A percentile compares a stretch with the other conserved stretches of the same genome.
Conservation (phyloP, 352 stramenopile genomes). For the Pythium apleroticum region DNA sequence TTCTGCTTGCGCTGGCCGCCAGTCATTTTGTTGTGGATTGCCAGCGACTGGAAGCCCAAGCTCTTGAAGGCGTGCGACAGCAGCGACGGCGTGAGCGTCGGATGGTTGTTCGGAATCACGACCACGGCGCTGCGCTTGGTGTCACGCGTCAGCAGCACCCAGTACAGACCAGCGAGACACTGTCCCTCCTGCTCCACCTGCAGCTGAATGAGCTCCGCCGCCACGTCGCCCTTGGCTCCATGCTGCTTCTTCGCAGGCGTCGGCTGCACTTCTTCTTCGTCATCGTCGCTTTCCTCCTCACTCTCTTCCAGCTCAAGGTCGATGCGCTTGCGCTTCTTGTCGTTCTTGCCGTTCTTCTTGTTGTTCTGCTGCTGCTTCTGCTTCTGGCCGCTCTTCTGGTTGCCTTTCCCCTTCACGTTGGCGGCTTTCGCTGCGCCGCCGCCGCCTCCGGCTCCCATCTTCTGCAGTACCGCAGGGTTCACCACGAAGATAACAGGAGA, state of each 20-base stretch:
- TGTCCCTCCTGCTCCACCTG: constrained; percentile 30
- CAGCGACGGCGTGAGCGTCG: constrained; percentile 29
- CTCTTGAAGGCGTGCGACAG: constrained; percentile 52
- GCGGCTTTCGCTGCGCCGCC: constrained; percentile 6
- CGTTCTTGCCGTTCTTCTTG: neutral
- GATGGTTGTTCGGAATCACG: constrained; percentile 39
- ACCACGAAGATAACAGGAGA: constrained; percentile 44
- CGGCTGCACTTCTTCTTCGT: neutral
- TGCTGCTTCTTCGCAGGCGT: constrained; percentile 5
- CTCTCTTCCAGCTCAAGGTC: neutral
- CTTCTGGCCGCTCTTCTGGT: constrained; percentile 8
- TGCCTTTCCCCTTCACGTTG: constrained; percentile 3
- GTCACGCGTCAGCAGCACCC: constrained; percentile 50
- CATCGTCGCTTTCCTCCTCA: neutral
- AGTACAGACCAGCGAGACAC: constrained; percentile 54
- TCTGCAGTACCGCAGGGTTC: constrained; percentile 40
- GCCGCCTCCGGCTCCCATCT: constrained; percentile 9
- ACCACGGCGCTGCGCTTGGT: constrained; percentile 46
- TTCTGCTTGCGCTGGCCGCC: constrained; percentile 48
- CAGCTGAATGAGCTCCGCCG: constrained; percentile 14
- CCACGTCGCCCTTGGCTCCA: neutral
- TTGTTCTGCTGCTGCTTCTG: constrained; percentile 10
- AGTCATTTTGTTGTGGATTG: constrained; percentile 74
- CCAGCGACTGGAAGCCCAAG: constrained; percentile 57
- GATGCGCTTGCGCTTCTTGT: constrained; percentile 23